Percentiles rank a stretch among this genome's conserved stretches.
phyloP scores from a whole-genome alignment of 1,284 basidiomycete genomes.

The Ustilago lituana region DNA sequence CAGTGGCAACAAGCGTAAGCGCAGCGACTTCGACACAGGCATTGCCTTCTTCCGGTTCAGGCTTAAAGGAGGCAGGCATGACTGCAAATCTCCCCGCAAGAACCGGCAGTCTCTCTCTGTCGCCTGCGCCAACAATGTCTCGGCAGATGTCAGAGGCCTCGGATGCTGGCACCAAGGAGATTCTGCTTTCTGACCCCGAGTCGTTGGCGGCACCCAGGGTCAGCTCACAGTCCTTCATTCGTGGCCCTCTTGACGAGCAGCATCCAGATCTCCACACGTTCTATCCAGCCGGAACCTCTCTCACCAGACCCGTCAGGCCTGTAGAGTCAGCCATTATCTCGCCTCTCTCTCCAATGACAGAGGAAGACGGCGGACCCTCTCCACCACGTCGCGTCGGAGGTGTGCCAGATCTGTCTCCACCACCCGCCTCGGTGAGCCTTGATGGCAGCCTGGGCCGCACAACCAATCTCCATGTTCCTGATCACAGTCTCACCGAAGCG shows the following conservation, averaged over 20 bases:
- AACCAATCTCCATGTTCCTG: background rate
- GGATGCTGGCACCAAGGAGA: conserved; percentile 27
- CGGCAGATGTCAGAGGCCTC: conserved; percentile 17
- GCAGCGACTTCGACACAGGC: background rate
- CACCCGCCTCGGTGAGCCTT: background rate
- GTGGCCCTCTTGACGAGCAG: conserved; percentile 15
- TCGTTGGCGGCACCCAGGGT: conserved; percentile 5
- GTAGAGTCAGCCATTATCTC: background rate
- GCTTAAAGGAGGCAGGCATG: background rate
- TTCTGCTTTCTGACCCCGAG: conserved; percentile 28
- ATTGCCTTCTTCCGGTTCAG: background rate
- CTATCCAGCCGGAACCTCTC: conserved; percentile 7
- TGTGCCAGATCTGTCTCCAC: conserved; percentile 8
- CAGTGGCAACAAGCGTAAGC: conserved; percentile 12
- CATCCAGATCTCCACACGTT: conserved; percentile 18
- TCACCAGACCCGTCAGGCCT: background rate
- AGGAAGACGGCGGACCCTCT: conserved; percentile 2
- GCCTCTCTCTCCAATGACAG: conserved; percentile 11
- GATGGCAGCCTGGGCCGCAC: background rate
- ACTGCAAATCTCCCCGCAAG: no score
- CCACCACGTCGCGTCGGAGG: conserved; percentile 16
- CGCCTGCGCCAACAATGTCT: conserved; percentile 4
- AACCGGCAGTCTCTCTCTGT: background rate
- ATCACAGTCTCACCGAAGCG: background rate
- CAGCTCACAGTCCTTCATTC: conserved; percentile 10